Evolutionary conservation across 1,284 basidiomycete genomes (phyloP), one percentile per base, ranked within the genome.

Genomic region (Moesziomyces aphidis): DNA sequence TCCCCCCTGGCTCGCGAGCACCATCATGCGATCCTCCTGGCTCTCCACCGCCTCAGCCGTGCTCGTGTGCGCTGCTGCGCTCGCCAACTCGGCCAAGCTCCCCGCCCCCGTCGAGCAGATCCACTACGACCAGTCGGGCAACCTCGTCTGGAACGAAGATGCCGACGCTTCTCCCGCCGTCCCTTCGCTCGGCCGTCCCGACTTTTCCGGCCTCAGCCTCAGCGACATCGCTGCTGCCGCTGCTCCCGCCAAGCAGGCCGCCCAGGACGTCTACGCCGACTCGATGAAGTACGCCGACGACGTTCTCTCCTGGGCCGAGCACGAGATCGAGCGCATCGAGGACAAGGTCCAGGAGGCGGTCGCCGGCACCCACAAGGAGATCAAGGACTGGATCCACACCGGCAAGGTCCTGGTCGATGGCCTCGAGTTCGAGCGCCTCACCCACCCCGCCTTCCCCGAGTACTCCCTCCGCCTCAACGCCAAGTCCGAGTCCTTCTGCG

Each of bases 361-460:
- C 45, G 43, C 55, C 13, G 54, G 61, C 47, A 61, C 73, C 50
- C 60, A 74, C 65, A 61, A 77, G 46, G 59, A 61, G 23, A 65
- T 66, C 62, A 58, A 67, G 45, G 52, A 61, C 28, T 78, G 76
- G 71, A 61, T 78, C 49, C 61, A 74, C 66, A 68, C 76, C 34
- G 77, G 74, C 57, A 72, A 63, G 77, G 92, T 82, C 81, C 88
- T 86, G 19, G 55, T 73, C 22, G 52, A 61, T 51, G 58, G 73
- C 15, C 61, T 60, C 62, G 58, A 62, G 47, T 52, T 92, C 83
- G 91, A 93, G 82, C 88, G 91, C 48, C 88, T 95, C 34, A 89
- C 89, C 4, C 91, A 93, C 81, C 87, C 90, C n/a, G 86, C 87
- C 8, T 92, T 94, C 84, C 86, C 88, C 17, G 83, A 89, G 24